phyloP scores from a whole-genome alignment of 768 basidiomycete genomes.

The Clavaria fumosa region DNA sequence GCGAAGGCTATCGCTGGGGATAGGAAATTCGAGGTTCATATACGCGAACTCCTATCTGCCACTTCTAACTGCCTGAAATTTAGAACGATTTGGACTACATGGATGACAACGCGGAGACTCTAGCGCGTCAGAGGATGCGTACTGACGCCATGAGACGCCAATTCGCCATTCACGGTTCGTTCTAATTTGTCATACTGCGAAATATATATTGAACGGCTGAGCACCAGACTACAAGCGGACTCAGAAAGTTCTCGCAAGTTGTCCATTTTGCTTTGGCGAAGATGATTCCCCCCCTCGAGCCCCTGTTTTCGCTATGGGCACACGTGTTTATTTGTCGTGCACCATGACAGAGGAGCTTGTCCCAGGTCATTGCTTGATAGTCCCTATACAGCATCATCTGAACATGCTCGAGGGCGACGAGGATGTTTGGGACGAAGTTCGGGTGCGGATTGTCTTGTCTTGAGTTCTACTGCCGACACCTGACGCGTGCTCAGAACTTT shows the following conservation, averaged over 20 bases:
- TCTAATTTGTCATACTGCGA: neutral
- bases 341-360: slow-evolving; percentile 81
- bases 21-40: slow-evolving; percentile 61
- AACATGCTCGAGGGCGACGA: slow-evolving; percentile 89
- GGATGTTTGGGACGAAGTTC: slow-evolving; percentile 96
- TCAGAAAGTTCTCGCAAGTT: slow-evolving; percentile 75
- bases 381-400: slow-evolving; percentile 89
- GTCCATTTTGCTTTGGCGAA: slow-evolving; percentile 84
- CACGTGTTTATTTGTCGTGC: slow-evolving; percentile 80
- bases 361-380: slow-evolving; percentile 84
- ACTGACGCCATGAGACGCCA: slow-evolving; percentile 92
- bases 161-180: slow-evolving; percentile 82
- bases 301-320: slow-evolving; percentile 81
- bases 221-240: slow-evolving; percentile 81
- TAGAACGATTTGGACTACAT: slow-evolving; percentile 87
- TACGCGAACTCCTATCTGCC: too few relatives aligned
- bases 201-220: neutral
- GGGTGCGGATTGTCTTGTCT: slow-evolving; percentile 34
- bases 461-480: neutral
- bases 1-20: slow-evolving; percentile 81
- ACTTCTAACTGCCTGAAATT: too few relatives aligned
- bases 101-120: slow-evolving; percentile 89
- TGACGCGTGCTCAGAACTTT: slow-evolving; percentile 33
- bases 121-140: slow-evolving; percentile 90
- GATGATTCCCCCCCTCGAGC: slow-evolving; percentile 83